Percentiles rank a stretch among this genome's conserved stretches.
phyloP scores from a whole-genome alignment of 176 grass and related monocot species.

The Urochloa ruziziensis region DNA sequence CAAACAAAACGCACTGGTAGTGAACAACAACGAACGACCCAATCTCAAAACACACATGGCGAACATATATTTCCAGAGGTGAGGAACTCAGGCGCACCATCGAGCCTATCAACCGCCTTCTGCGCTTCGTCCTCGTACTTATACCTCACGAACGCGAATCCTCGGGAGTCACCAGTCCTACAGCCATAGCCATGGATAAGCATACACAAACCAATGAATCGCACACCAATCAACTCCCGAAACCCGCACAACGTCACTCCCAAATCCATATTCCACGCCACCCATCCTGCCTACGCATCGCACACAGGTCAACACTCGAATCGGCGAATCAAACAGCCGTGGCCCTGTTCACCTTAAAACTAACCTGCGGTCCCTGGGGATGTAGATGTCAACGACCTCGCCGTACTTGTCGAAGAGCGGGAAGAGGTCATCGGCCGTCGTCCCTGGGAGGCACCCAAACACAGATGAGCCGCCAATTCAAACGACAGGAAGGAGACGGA shows the following conservation, averaged over 20 bases:
- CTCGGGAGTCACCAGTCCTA: constrained; percentile 84
- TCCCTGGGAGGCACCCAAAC: constrained; percentile 40
- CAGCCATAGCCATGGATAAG: constrained; percentile 10
- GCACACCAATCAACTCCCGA: not conserved
- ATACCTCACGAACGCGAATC: constrained; percentile 96
- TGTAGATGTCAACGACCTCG: constrained; percentile 91
- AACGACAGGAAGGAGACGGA: not conserved
- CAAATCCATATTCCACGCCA: not conserved
- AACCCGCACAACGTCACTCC: not conserved
- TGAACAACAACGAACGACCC: not conserved
- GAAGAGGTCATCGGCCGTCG: constrained; percentile 85
- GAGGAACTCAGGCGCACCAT: constrained; percentile 46
- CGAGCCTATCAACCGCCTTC: constrained; percentile 87
- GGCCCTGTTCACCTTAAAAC: not conserved
- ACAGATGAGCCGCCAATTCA: not conserved
- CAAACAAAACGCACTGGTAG: not conserved
- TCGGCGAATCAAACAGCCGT: not conserved
- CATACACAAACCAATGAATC: not conserved
- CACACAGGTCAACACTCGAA: not conserved
- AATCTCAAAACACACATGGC: not conserved
- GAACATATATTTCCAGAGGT: not conserved
- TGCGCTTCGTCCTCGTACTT: constrained; percentile 94
- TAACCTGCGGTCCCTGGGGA: constrained; percentile 92
- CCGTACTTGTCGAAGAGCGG: constrained; percentile 93
- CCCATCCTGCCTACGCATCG: not conserved